Evolutionary conservation across 1,139 yeast species (phyloP), one percentile per base, ranked within the genome.

Genomic region (Candida sp.): DNA sequence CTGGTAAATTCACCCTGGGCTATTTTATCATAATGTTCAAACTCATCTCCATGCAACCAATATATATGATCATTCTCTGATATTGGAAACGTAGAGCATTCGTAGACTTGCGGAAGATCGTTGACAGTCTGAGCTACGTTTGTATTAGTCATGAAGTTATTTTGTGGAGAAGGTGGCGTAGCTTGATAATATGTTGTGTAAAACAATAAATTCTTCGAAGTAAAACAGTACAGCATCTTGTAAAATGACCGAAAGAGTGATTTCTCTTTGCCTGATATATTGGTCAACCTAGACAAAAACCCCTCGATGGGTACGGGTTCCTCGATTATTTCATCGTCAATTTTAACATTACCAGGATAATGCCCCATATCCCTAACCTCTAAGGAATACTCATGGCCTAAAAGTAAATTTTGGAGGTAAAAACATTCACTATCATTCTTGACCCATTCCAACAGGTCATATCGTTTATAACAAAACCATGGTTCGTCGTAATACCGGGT

Each of bases 221-320:
- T 73, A 54, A 72, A 81, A 50, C 86, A 79, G 61, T 89, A 91
- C 50, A 76, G 75, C 37, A 81, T 61, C 47, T 77, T 77, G 54
- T 75, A 75, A 47, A 79, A 75, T 12, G 77, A 65, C 40, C 79
- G 70, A 7, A 78, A 64, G 12, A 75, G 50, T 30, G 66, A 57
- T 22, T 50, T 59, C 42, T 67, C 63, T 35, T 64, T 55, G 0
- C 90, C 91, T 5, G 62, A 54, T 51, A 77, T 71, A 39, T 79
- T 73, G 0, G 86, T 72, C 35, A 86, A 59, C 41, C 86, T 72
- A 2, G 79, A 69, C 11, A 89, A 61, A 57, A 86, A 88, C 0
- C 97, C 97, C 62, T 88, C 96, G 6, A 87, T 61, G 0, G 95
- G 83, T 0, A 62, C 49, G 0, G 96, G 95, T 53, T 86, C 93